Conservation (phyloP, 2,329 filamentous ascomycete genomes). For the Emmonsiellopsis sp. region DNA sequence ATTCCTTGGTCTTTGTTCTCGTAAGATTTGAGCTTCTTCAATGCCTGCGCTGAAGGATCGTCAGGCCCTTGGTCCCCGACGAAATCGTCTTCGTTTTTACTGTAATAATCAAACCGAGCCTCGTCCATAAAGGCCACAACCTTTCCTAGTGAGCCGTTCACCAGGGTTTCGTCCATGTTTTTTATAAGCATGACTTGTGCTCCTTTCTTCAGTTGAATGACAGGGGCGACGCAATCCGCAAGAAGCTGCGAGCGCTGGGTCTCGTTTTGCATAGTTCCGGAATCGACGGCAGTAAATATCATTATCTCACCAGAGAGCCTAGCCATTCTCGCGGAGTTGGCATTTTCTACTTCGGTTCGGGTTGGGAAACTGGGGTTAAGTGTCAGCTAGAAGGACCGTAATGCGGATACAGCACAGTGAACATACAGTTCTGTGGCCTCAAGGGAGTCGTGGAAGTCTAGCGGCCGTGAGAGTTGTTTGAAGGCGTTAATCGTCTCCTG, state of each 20-base stretch:
- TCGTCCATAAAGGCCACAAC: slow-evolving; percentile 73
- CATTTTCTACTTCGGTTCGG: slow-evolving; percentile 75
- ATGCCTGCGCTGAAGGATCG: slow-evolving; percentile 32
- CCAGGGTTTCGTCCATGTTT: slow-evolving; percentile 86
- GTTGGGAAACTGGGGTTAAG: slow-evolving; percentile 61
- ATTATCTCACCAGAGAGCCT: slow-evolving; percentile 59
- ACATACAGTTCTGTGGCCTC: slow-evolving; percentile 73
- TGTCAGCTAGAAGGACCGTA: slow-evolving; percentile 1
- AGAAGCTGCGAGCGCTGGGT: slow-evolving; percentile 66
- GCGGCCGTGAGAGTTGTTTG: slow-evolving; percentile 58
- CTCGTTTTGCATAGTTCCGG: slow-evolving; percentile 57
- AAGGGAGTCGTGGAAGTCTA: slow-evolving; percentile 63
- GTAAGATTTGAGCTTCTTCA: slow-evolving; percentile 49
- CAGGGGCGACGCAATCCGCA: slow-evolving; percentile 81
- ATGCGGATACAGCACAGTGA: background rate
- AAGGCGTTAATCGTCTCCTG: slow-evolving; percentile 70
- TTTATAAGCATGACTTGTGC: slow-evolving; percentile 99
- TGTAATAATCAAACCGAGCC: slow-evolving; percentile 49
- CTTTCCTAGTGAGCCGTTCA: slow-evolving; percentile 88
- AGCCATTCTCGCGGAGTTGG: slow-evolving; percentile 66
- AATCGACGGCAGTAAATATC: slow-evolving; percentile 65
- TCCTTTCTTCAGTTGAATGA: slow-evolving; percentile 73
- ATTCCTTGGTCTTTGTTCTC: slow-evolving; percentile 37
- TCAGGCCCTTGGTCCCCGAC: slow-evolving; percentile 38
- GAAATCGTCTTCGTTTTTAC: slow-evolving; percentile 47